These are phyloP conservation scores for Lachancea lanzarotensis DNA, from an alignment of 805 yeast species.

Conservation along the genomic window DNA sequence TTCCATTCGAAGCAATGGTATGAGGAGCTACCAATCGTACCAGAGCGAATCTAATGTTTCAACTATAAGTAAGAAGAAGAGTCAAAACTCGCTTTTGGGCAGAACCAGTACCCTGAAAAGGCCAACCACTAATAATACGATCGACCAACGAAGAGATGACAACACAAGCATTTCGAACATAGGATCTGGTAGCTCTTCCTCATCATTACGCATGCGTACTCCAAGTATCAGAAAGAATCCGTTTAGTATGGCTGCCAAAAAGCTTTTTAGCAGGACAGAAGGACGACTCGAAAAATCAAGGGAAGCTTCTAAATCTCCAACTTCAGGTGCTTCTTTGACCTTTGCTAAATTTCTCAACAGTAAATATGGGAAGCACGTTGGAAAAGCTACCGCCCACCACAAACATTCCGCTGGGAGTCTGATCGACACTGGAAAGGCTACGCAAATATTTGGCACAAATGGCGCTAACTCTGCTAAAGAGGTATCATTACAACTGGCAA, in stretches of 20 bases:
- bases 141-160: not conserved
- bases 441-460: conserved; percentile 15
- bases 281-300: conserved; percentile 10
- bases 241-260: conserved; percentile 21
- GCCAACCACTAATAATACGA: not conserved
- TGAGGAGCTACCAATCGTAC: conserved; percentile 3
- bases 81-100: not conserved
- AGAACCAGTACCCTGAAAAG: not conserved
- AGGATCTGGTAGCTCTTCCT: conserved; percentile 1
- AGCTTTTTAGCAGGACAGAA: conserved; percentile 22
- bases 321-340: conserved; percentile 3
- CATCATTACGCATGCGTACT: not conserved
- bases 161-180: not conserved
- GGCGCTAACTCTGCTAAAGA: conserved; percentile 19
- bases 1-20: conserved; percentile 4
- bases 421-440: conserved; percentile 26
- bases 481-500: conserved; percentile 9
- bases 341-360: conserved; percentile 30
- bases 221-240: conserved; percentile 7
- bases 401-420: conserved; percentile 22
- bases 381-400: conserved; percentile 27
- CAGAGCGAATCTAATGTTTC: conserved; percentile 5
- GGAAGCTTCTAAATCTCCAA: conserved; percentile 1
- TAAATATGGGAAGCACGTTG: conserved; percentile 24
- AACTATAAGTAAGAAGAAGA: conserved; percentile 1